phyloP scores from a whole-genome alignment of 805 yeast genomes.

The Isabelozyma heimii region DNA sequence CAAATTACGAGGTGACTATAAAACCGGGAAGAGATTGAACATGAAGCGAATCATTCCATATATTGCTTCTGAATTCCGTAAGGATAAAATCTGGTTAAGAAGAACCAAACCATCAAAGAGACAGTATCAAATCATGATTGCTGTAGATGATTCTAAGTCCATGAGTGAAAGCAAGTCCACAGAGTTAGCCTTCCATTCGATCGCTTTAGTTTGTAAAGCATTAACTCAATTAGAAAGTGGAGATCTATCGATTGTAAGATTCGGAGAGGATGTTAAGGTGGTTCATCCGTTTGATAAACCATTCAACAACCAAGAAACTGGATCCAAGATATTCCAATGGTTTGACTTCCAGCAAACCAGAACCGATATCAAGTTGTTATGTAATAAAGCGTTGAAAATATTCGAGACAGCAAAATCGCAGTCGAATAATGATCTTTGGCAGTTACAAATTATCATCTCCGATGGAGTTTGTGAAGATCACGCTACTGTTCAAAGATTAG shows the following conservation, averaged over 20 bases:
- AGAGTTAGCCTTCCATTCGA: slow-evolving; percentile 89
- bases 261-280: slow-evolving; percentile 79
- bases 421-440: slow-evolving; percentile 73
- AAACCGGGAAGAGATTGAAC: slow-evolving; percentile 93
- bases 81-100: slow-evolving; percentile 97
- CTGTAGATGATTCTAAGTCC: slow-evolving; percentile 95
- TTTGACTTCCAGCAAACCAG: slow-evolving; percentile 86
- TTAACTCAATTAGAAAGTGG: slow-evolving; percentile 93
- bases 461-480: slow-evolving; percentile 99
- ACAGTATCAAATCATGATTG: slow-evolving; percentile 95
- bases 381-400: slow-evolving; percentile 66
- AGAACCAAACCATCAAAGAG: slow-evolving; percentile 97
- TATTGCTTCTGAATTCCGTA: slow-evolving; percentile 95
- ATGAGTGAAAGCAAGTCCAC: slow-evolving; percentile 93
- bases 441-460: slow-evolving; percentile 84
- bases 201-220: slow-evolving; percentile 91
- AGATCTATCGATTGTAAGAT: slow-evolving; percentile 82
- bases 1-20: slow-evolving; percentile 90
- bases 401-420: slow-evolving; percentile 59
- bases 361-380: slow-evolving; percentile 78
- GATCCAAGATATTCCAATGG: slow-evolving; percentile 80
- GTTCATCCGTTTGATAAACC: slow-evolving; percentile 90
- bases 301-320: slow-evolving; percentile 72
- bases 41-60: slow-evolving; percentile 98
- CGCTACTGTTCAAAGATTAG: slow-evolving; percentile 74